These are phyloP conservation scores for Xylariaceae sp. DNA, from an alignment of 2,329 filamentous ascomycete genomes.

Conservation along the genomic window DNA sequence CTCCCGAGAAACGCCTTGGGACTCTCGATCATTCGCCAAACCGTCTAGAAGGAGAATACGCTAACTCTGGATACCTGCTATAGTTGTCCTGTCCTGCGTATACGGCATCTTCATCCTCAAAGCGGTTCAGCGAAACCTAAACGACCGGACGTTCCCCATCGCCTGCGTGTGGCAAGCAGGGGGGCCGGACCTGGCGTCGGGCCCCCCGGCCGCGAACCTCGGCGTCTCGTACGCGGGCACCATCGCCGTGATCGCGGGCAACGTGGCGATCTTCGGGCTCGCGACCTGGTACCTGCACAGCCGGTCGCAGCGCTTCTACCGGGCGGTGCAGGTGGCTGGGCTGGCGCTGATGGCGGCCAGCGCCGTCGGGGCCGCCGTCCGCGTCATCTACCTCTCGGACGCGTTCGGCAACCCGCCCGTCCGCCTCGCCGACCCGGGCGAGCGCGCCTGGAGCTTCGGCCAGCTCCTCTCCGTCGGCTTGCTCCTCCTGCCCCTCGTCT, in stretches of 20 bases:
- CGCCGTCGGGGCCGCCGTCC: constrained; percentile 59
- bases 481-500: constrained; percentile 61
- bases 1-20: too few species aligned
- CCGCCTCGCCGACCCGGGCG: constrained; percentile 52
- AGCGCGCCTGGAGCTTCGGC: constrained; percentile 65
- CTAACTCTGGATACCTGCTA: too few species aligned
- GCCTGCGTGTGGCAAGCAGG: constrained; percentile 54
- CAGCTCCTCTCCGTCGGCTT: constrained; percentile 63
- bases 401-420: constrained; percentile 60
- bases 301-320: constrained; percentile 56
- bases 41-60: too few species aligned
- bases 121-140: constrained; percentile 54
- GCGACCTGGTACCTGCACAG: constrained; percentile 68
- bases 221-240: constrained; percentile 60
- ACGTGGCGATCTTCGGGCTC: constrained; percentile 59
- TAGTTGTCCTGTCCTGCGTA: constrained; percentile 56
- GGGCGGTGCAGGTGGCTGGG: constrained; percentile 54
- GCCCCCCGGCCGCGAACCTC: constrained; percentile 42
- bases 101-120: constrained; percentile 60
- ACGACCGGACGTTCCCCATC: constrained; percentile 58
- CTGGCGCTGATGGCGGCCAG: constrained; percentile 59
- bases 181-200: constrained; percentile 41
- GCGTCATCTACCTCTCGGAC: constrained; percentile 60
- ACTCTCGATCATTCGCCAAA: too few species aligned
- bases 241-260: constrained; percentile 61